phyloP scores from a whole-genome alignment of 495 filamentous ascomycete species.

The Penicillium robsamsonii region DNA sequence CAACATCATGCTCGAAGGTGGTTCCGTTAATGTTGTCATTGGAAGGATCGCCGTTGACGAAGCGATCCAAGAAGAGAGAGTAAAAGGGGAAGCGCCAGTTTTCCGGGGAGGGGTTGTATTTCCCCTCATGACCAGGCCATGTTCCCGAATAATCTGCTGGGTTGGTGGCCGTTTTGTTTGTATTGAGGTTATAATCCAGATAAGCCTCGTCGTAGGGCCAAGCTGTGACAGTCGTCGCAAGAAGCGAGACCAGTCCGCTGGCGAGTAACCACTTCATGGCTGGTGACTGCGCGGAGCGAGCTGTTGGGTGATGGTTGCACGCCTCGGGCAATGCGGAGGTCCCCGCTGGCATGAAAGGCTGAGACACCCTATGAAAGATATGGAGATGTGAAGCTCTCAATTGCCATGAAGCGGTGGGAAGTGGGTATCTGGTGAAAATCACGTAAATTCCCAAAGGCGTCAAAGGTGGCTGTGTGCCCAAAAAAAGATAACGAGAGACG shows the following conservation, averaged over 20 bases:
- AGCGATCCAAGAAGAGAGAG: constrained; percentile 66
- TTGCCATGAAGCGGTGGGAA: background rate
- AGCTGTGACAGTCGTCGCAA: constrained; percentile 31
- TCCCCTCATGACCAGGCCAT: constrained; percentile 49
- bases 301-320: background rate
- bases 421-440: background rate
- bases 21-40: constrained; percentile 72
- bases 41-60: constrained; percentile 66
- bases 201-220: constrained; percentile 56
- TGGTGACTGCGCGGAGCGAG: background rate
- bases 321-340: constrained; percentile 2
- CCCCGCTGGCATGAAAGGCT: background rate
- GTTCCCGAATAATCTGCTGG: constrained; percentile 60
- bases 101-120: constrained; percentile 54
- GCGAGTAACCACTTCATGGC: constrained; percentile 37
- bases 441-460: background rate
- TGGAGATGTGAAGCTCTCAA: background rate
- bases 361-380: background rate
- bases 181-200: constrained; percentile 60
- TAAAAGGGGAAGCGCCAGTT: constrained; percentile 75
- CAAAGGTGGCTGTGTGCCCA: background rate
- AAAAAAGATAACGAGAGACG: background rate
- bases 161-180: constrained; percentile 53
- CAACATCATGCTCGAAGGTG: constrained; percentile 63
- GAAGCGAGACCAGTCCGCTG: constrained; percentile 33